Evolutionary conservation across 176 grass and related monocot species (phyloP).

Genomic region (Eragrostis curvula): DNA sequence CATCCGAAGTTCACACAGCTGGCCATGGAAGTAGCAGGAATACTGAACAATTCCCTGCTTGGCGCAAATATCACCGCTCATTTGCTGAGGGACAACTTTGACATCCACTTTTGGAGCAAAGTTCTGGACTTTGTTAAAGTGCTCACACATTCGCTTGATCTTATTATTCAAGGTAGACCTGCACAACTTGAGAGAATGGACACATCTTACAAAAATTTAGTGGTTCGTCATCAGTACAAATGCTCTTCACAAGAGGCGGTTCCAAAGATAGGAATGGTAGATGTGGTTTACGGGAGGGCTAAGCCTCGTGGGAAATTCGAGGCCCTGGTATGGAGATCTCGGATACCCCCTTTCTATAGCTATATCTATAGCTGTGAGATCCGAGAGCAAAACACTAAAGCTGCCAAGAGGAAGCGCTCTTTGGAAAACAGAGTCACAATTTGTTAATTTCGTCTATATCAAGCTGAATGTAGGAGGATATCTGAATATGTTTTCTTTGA

Average conservation of each 20-base stretch:
- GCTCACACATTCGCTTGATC: not conserved
- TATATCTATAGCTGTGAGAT: not conserved
- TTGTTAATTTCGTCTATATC: not conserved
- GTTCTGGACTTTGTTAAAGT: not conserved
- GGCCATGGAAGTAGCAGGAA: conserved; percentile 16
- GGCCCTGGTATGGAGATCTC: not conserved
- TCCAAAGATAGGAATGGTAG: not conserved
- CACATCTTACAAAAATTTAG: not conserved
- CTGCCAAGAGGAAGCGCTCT: not conserved
- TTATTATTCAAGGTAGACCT: not conserved
- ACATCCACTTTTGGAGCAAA: conserved; percentile 1
- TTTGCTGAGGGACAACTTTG: conserved; percentile 13
- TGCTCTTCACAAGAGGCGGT: not conserved
- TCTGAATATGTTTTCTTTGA: not conserved
- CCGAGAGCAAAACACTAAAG: not conserved
- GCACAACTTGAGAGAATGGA: not conserved
- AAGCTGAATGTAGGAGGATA: not conserved
- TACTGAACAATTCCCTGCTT: not conserved
- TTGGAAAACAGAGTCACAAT: not conserved
- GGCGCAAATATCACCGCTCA: not conserved
- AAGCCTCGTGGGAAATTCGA: not conserved
- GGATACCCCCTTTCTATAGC: not conserved
- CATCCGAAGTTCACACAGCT: not conserved
- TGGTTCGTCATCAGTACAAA: not conserved
- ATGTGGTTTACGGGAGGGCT: not conserved